A percentile compares a stretch with the other conserved stretches of the same genome.
Conservation (phyloP, 805 yeast species). For the Jamesozyma hellenica region DNA sequence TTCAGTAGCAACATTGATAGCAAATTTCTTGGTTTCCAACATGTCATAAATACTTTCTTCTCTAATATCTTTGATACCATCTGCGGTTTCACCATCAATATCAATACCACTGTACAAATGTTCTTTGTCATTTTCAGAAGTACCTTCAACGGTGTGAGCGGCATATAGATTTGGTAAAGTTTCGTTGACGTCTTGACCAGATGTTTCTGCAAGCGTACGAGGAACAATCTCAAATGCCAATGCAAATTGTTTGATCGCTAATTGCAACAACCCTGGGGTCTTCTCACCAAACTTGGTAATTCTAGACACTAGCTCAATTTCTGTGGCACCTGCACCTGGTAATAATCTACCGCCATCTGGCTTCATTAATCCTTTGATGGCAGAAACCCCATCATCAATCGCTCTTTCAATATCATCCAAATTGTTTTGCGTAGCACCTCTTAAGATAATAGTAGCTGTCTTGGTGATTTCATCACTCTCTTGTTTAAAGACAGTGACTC, state of each 20-base stretch:
- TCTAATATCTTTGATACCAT: constrained; percentile 63
- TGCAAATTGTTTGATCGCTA: constrained; percentile 90
- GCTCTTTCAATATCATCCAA: constrained; percentile 95
- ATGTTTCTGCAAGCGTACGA: constrained; percentile 83
- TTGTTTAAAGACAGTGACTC: constrained; percentile 90
- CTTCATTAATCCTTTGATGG: constrained; percentile 79
- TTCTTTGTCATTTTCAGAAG: constrained; percentile 17
- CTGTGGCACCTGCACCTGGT: constrained; percentile 96
- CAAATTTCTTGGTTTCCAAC: constrained; percentile 69
- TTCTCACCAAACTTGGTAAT: constrained; percentile 80
- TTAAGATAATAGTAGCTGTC: constrained; percentile 84
- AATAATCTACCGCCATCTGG: constrained; percentile 67
- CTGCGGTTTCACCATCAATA: constrained; percentile 59
- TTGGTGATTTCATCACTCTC: constrained; percentile 48
- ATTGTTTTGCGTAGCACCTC: constrained; percentile 94
- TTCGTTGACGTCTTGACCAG: constrained; percentile 86
- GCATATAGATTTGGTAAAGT: constrained; percentile 84
- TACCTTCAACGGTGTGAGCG: constrained; percentile 48
- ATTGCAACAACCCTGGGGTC: constrained; percentile 86
- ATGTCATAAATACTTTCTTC: constrained; percentile 69
- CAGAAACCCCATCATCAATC: constrained; percentile 91
- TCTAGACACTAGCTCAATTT: constrained; percentile 73
- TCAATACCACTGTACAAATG: constrained; percentile 53
- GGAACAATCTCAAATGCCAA: constrained; percentile 93
- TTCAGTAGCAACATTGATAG: constrained; percentile 88